Evolutionary conservation across 164 flowering plant species (phyloP).

Genomic region (Vitis vinifera): ASM3070453v1 NC_081815.1:17629501-17630000

Average conservation of each 20-base stretch:
- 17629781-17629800: background rate
- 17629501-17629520: background rate
- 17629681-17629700: background rate
- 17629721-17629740: background rate
- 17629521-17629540: background rate
- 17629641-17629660: constrained; percentile 1
- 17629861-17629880: background rate
- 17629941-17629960: background rate
- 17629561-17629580: constrained; percentile 11
- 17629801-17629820: background rate
- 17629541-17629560: background rate
- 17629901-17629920: background rate
- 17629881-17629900: background rate
- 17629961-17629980: background rate
- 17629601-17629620: background rate
- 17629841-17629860: too few relatives aligned
- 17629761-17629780: background rate
- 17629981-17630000: background rate
- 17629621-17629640: background rate
- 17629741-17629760: background rate
- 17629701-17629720: background rate
- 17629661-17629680: background rate
- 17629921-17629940: background rate
- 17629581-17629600: background rate
- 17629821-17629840: too few relatives aligned